These are phyloP conservation scores for Stereocaulon alpinum DNA, from an alignment of 495 filamentous ascomycete species.

Conservation along the genomic window DNA sequence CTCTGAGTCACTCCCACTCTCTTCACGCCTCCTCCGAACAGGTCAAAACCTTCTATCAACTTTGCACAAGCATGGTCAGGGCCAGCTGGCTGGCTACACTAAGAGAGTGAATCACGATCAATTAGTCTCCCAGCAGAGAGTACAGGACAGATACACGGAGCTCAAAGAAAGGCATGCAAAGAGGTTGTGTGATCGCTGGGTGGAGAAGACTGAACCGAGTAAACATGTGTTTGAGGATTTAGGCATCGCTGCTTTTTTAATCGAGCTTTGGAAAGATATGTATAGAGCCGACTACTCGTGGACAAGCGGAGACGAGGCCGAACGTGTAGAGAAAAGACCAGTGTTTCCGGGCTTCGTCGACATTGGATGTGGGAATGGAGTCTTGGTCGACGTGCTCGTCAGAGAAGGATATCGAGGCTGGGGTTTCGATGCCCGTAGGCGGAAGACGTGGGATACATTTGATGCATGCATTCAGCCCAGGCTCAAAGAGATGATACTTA, in stretches of 20 bases:
- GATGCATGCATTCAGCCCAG: constrained; percentile 39
- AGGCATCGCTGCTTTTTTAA: constrained; percentile 82
- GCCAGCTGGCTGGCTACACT: constrained; percentile 38
- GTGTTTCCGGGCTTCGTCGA: constrained; percentile 86
- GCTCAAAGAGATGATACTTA: constrained; percentile 61
- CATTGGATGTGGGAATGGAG: constrained; percentile 89
- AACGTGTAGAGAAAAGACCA: constrained; percentile 13
- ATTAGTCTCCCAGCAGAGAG: constrained; percentile 57
- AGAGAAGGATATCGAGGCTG: constrained; percentile 76
- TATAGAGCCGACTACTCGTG: constrained; percentile 37
- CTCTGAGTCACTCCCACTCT: constrained; percentile 27
- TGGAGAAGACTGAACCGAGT: constrained; percentile 71
- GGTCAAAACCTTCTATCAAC: constrained; percentile 58
- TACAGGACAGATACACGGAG: constrained; percentile 73
- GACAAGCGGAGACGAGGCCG: constrained; percentile 12
- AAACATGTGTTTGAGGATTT: constrained; percentile 96
- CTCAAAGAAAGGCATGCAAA: constrained; percentile 69
- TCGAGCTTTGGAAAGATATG: constrained; percentile 86
- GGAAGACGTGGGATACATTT: constrained; percentile 78
- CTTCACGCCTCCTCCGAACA: constrained; percentile 54
- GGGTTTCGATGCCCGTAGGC: constrained; percentile 77
- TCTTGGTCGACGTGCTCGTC: constrained; percentile 76
- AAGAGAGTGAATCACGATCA: constrained; percentile 55
- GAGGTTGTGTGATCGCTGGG: constrained; percentile 58
- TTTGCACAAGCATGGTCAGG: constrained; percentile 67